A percentile compares a stretch with the other conserved stretches of the same genome.
Evolutionary conservation across 345 rosid genomes (phyloP).

Genomic region (Cardamine chenopodiifolia): DNA sequence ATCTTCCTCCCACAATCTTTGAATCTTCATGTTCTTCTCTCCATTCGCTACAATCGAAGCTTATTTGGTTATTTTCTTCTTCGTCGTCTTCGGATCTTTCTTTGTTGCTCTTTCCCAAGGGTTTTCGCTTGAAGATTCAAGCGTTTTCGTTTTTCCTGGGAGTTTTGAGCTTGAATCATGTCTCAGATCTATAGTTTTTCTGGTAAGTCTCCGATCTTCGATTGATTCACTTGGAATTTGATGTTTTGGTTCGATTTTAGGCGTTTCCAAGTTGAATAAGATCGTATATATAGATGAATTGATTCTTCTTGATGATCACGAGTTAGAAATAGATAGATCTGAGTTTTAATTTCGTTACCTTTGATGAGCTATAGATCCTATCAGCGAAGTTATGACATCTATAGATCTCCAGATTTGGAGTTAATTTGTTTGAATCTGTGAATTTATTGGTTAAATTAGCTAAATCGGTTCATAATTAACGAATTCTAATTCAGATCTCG

Average conservation of each 20-base stretch:
- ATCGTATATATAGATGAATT: not conserved
- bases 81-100: conserved; percentile 46
- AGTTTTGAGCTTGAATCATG: conserved; percentile 65
- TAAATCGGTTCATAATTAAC: not conserved
- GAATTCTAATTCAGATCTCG: not conserved
- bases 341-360: not conserved
- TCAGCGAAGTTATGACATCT: not conserved
- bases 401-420: not conserved
- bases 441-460: not conserved
- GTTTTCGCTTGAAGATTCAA: conserved; percentile 53
- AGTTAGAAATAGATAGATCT: conserved; percentile 26
- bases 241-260: not conserved
- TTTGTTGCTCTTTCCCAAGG: conserved; percentile 85
- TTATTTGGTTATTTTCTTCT: conserved; percentile 19
- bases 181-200: conserved; percentile 64
- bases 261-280: not conserved
- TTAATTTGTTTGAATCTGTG: not conserved
- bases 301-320: not conserved
- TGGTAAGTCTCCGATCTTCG: conserved; percentile 48
- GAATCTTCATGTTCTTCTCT: conserved; percentile 39
- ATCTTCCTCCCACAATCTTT: conserved; percentile 35
- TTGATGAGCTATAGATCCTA: not conserved
- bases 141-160: conserved; percentile 52
- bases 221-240: not conserved
- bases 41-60: conserved; percentile 7